These are phyloP conservation scores for Marsdenia floribunda DNA, from an alignment of 257 asterid species.

Conservation along the genomic window DNA sequence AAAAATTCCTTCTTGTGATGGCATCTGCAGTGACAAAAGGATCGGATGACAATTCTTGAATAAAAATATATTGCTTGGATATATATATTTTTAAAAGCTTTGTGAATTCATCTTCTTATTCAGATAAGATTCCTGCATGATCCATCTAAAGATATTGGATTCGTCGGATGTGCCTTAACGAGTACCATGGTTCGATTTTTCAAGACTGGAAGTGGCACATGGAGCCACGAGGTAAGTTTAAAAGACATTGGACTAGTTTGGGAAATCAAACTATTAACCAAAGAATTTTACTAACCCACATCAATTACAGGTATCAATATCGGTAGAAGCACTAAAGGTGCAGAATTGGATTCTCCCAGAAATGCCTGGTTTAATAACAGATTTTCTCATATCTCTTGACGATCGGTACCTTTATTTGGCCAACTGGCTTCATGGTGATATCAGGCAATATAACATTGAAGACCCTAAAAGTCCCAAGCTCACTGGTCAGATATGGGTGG, in stretches of 20 bases:
- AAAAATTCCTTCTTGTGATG: neutral
- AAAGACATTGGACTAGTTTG: neutral
- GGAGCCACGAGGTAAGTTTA: conserved; percentile 81
- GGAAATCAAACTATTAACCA: neutral
- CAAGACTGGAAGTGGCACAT: conserved; percentile 68
- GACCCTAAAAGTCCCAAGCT: conserved; percentile 65
- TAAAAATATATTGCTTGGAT: too few species aligned
- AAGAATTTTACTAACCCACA: neutral
- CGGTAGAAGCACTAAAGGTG: conserved; percentile 72
- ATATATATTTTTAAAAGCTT: too few species aligned
- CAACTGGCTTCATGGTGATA: conserved; percentile 97
- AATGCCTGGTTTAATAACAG: conserved; percentile 86
- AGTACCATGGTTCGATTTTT: conserved; percentile 88
- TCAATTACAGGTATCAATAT: conserved; percentile 42
- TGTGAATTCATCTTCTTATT: neutral
- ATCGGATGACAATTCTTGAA: too few species aligned
- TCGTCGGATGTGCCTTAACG: conserved; percentile 83
- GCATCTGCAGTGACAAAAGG: too few species aligned
- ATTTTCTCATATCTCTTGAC: conserved; percentile 67
- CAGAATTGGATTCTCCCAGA: conserved; percentile 84
- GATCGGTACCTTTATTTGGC: conserved; percentile 69
- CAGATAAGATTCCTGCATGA: conserved; percentile 88
- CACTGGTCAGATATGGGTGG: conserved; percentile 79
- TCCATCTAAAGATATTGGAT: conserved; percentile 80
- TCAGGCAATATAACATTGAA: conserved; percentile 77